Evolutionary conservation across 2,329 filamentous ascomycete genomes (phyloP).

Genomic region (Monilinia vaccinii-corymbosi): DNA sequence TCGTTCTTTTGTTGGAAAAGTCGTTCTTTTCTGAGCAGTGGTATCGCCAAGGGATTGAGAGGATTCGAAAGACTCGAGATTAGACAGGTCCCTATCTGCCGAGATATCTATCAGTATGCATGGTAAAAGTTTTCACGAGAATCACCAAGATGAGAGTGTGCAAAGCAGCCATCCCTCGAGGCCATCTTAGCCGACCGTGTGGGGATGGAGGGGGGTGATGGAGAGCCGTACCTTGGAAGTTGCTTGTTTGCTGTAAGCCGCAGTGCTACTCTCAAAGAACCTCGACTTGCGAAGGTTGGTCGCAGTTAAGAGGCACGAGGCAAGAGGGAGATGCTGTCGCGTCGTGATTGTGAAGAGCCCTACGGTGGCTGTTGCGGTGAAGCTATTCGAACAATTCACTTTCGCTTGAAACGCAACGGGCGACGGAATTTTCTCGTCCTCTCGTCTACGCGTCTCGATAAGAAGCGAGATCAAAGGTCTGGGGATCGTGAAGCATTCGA

Average conservation of each 20-base stretch:
- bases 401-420: not conserved
- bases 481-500: not conserved
- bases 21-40: not conserved
- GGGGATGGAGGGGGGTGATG: not conserved
- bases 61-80: not conserved
- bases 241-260: not conserved
- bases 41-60: not conserved
- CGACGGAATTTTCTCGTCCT: not conserved
- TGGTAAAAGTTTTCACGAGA: not conserved
- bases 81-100: not conserved
- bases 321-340: not conserved
- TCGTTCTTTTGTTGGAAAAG: not conserved
- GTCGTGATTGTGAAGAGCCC: not conserved
- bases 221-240: not conserved
- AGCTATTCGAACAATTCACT: slow-evolving; percentile 6
- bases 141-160: not conserved
- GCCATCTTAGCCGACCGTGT: not conserved
- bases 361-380: not conserved
- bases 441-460: slow-evolving; percentile 5
- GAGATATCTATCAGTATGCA: not conserved
- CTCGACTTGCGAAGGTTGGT: not conserved
- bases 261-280: not conserved
- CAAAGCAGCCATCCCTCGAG: not conserved
- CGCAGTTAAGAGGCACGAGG: not conserved
- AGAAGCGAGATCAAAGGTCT: not conserved